Percentiles rank a stretch among this genome's conserved stretches.
phyloP scores from a whole-genome alignment of 163 green algal species.

The Coccomyxa subellipsoidea region DNA sequence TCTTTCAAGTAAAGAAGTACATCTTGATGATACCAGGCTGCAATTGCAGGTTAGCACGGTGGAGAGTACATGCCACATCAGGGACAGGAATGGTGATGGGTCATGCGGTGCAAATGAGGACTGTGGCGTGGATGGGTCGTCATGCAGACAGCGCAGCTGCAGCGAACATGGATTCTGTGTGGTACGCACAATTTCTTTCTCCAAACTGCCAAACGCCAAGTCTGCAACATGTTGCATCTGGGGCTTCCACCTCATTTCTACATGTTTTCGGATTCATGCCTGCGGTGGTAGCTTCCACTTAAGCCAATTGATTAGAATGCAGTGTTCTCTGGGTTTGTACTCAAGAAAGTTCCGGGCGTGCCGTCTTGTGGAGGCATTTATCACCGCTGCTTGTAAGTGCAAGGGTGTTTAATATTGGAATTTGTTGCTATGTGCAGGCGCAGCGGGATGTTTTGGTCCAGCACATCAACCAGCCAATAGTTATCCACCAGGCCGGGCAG shows the following conservation, averaged over 20 bases:
- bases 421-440: not conserved
- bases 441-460: not conserved
- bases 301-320: too few species aligned
- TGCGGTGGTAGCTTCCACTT: too few species aligned
- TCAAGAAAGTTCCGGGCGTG: too few species aligned
- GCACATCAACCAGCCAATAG: not conserved
- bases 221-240: not conserved
- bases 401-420: too few species aligned
- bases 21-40: not conserved
- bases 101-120: not conserved
- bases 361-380: too few species aligned
- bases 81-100: not conserved
- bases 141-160: constrained; percentile 7
- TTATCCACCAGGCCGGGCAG: not conserved
- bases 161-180: not conserved
- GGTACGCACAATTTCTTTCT: not conserved
- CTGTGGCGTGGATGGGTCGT: constrained; percentile 13
- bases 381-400: too few species aligned
- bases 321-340: too few species aligned
- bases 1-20: not conserved
- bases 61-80: constrained; percentile 1
- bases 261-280: not conserved
- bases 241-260: not conserved
- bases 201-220: not conserved
- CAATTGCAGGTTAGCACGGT: not conserved